Evolutionary conservation across 139 green algal species (phyloP).

Genomic region (Deuterostichococcus epilithicus): DNA sequence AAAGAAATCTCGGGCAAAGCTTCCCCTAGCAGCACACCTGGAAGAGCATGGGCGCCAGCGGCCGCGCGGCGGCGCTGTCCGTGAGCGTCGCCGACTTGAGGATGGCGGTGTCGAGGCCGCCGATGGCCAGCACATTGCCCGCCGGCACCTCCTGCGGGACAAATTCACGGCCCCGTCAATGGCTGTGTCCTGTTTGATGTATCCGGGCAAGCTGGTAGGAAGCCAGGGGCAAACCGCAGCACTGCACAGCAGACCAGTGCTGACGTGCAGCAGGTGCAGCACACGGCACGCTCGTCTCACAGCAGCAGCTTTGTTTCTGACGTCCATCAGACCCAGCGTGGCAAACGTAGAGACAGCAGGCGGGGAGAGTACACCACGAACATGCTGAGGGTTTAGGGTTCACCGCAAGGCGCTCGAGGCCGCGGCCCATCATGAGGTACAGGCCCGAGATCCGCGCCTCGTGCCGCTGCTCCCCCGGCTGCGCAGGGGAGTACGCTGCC

Average conservation of each 20-base stretch:
- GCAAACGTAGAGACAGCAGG: too few species aligned
- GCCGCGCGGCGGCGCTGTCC: conserved; percentile 54
- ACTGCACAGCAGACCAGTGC: too few species aligned
- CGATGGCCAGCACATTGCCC: conserved; percentile 87
- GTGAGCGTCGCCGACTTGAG: conserved; percentile 92
- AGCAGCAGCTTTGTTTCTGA: too few species aligned
- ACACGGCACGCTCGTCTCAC: too few species aligned
- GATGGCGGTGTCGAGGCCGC: conserved; percentile 73
- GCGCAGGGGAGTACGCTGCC: conserved; percentile 63
- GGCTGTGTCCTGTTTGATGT: too few species aligned
- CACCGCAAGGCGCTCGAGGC: conserved; percentile 57
- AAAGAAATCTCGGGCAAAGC: too few species aligned
- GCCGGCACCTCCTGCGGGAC: conserved; percentile 64
- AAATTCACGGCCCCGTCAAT: background rate
- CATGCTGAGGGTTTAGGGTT: too few species aligned
- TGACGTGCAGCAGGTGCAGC: too few species aligned
- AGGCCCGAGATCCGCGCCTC: conserved; percentile 40
- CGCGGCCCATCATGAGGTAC: conserved; percentile 97
- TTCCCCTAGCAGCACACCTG: conserved; percentile 55
- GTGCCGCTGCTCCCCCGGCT: conserved; percentile 25
- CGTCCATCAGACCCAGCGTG: too few species aligned
- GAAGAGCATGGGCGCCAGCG: conserved; percentile 89
- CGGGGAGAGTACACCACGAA: too few species aligned
- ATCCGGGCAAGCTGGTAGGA: too few species aligned
- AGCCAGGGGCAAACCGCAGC: too few species aligned